Conservation (phyloP, 2,329 filamentous ascomycete species). For the Ilyonectria robusta region DNA sequence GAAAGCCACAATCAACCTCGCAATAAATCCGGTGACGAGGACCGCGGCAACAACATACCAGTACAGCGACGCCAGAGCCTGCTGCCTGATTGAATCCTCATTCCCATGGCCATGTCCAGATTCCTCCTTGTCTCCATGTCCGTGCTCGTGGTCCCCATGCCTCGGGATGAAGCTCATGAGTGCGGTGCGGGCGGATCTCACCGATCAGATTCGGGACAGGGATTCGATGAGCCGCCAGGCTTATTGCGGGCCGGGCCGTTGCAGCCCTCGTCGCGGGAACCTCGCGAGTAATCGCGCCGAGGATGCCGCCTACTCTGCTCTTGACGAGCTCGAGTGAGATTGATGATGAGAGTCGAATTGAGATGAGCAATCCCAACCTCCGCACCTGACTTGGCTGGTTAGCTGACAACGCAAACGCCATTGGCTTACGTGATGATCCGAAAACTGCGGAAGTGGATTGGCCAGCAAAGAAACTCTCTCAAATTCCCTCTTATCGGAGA, state of each 20-base stretch:
- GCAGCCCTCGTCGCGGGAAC: constrained; percentile 7
- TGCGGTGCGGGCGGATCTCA: background rate
- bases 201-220: constrained; percentile 5
- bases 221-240: constrained; percentile 11
- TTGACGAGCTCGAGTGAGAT: background rate
- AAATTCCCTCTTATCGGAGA: constrained; percentile 35
- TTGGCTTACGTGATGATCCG: constrained; percentile 45
- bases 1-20: constrained; percentile 34
- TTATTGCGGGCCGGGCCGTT: constrained; percentile 21
- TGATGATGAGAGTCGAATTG: background rate
- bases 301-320: constrained; percentile 5
- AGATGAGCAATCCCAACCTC: background rate
- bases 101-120: constrained; percentile 31
- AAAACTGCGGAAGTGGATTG: constrained; percentile 34
- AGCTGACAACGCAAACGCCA: constrained; percentile 11
- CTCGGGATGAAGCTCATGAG: constrained; percentile 39
- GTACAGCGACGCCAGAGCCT: constrained; percentile 44
- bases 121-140: constrained; percentile 35
- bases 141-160: constrained; percentile 41
- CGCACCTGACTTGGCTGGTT: background rate
- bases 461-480: constrained; percentile 39
- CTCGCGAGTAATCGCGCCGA: background rate
- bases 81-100: constrained; percentile 45
- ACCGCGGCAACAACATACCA: constrained; percentile 43
- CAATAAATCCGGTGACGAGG: constrained; percentile 34